Base-by-base conservation (phyloP, 176 grass and related monocot genomes). In the Pontederia paniculata region DNA sequence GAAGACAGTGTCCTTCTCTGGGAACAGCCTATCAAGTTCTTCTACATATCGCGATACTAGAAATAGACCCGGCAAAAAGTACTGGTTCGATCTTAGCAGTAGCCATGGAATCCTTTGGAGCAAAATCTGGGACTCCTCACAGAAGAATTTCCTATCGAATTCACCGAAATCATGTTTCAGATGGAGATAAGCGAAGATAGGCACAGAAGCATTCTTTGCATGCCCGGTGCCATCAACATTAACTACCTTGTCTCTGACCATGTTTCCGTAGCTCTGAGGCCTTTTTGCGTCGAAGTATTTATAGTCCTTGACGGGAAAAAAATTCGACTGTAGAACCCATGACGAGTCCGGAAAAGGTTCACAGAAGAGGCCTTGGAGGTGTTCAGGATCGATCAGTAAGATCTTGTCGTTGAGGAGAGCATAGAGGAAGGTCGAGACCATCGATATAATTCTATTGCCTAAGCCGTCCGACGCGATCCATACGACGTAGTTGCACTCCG, bases 21-120 rank as follows among this genome's bases (percentile, higher is more conserved):
- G 73, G 51, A 76, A 76, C 5, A 76, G 31, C 46, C 49, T 48
- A 11, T 12, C 22, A 9, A 77, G 57, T 72, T 89, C 81, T 0
- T 79, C 66, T 19, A 78, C 68, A 52, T 73, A 71, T 12, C 43
- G 55, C 4, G 86, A 75, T 44, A 78, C 75, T 11, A 84, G 56
- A 69, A 89, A 89, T 1, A 85, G 28, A 2, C 71, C 83, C 9
- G 83, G 79, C n/a, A 31, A 73, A 46, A 83, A 83, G 73, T 94
- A 94, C 0, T 57, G 66, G 23, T 94, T 77, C 12, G 80, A 81
- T 73, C 74, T 75, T 48, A 83, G 61, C 44, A 88, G 48, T 74
- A 88, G 45, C 83, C 83, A 88, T 10, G 59, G 58, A 21, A 77
- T 63, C 0, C 73, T 79, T 21, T 43, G 75, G 48, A 90, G 77